Conservation (phyloP, 1,284 basidiomycete genomes). For the Spongispora temasekensis region DNA sequence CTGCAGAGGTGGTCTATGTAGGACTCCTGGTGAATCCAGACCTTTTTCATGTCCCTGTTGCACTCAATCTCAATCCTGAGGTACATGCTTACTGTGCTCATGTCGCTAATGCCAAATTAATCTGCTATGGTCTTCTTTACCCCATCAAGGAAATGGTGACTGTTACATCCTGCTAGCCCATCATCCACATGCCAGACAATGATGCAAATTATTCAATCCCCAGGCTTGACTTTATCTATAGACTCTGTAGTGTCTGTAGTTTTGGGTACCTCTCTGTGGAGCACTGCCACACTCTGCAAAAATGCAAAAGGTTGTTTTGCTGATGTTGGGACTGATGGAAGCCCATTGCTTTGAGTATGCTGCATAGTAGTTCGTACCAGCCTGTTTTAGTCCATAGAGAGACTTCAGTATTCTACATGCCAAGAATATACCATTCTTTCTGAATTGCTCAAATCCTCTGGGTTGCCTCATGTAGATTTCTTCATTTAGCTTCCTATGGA, state of each 20-base stretch:
- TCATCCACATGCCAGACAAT: slow-evolving; percentile 15
- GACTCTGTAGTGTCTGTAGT: too few species aligned
- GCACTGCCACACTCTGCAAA: rapidly evolving
- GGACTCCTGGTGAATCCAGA: slow-evolving; percentile 10
- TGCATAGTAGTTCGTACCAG: slow-evolving; percentile 10
- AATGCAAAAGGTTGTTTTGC: slow-evolving; percentile 5
- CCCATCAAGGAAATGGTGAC: background rate
- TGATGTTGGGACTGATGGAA: slow-evolving; percentile 2
- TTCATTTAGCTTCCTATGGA: slow-evolving; percentile 9
- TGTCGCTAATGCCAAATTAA: slow-evolving; percentile 8
- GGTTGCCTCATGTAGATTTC: slow-evolving; percentile 15
- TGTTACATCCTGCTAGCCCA: background rate
- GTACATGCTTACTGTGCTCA: slow-evolving; percentile 7
- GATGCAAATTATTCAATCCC: slow-evolving; percentile 9
- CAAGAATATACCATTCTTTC: background rate
- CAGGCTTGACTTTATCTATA: rapidly evolving
- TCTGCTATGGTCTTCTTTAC: background rate
- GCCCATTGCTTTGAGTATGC: background rate
- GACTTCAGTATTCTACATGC: background rate
- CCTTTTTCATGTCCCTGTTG: rapidly evolving
- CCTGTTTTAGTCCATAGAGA: slow-evolving; percentile 15
- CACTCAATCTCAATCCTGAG: slow-evolving; percentile 11
- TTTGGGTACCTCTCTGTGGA: too few species aligned
- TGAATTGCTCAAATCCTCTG: background rate
- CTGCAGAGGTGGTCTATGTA: slow-evolving; percentile 7